These are phyloP conservation scores for Luzula sylvatica DNA, from an alignment of 176 grass and related monocot species.

Conservation along the genomic window DNA sequence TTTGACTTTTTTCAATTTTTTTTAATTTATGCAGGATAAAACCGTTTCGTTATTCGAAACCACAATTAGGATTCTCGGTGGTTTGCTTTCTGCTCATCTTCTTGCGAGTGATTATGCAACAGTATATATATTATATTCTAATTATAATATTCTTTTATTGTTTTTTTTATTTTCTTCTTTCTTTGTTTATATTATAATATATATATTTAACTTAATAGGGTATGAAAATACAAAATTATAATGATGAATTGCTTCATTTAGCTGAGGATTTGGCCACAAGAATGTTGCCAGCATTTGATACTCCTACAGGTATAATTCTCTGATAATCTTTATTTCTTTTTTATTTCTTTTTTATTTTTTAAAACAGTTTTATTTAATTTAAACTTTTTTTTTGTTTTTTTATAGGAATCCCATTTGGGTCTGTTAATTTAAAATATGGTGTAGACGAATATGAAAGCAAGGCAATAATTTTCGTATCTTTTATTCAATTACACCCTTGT, in stretches of 20 bases:
- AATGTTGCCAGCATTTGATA: conserved; percentile 92
- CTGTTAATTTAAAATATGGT: conserved; percentile 80
- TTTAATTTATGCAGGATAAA: conserved; percentile 55
- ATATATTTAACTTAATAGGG: conserved; percentile 35
- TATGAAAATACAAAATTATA: conserved; percentile 83
- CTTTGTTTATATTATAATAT: background rate
- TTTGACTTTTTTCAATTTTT: conserved; percentile 1
- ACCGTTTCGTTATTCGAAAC: conserved; percentile 98
- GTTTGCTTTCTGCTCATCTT: conserved; percentile 79
- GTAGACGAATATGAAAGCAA: conserved; percentile 97
- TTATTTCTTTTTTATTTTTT: background rate
- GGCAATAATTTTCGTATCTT: conserved; percentile 40
- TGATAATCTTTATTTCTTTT: background rate
- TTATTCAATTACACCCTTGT: background rate
- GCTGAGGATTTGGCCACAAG: conserved; percentile 70
- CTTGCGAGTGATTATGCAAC: conserved; percentile 94
- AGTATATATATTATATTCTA: conserved; percentile 29
- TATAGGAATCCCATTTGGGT: conserved; percentile 94
- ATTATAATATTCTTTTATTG: background rate
- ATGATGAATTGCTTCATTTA: conserved; percentile 87
- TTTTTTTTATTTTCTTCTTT: too few species aligned
- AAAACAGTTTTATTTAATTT: background rate
- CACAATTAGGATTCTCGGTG: conserved; percentile 88
- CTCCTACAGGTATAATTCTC: conserved; percentile 76
- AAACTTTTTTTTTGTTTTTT: conserved; percentile 5